Conservation (phyloP, 2,329 filamentous ascomycete genomes). For the Aspergillus phoenicis region DNA sequence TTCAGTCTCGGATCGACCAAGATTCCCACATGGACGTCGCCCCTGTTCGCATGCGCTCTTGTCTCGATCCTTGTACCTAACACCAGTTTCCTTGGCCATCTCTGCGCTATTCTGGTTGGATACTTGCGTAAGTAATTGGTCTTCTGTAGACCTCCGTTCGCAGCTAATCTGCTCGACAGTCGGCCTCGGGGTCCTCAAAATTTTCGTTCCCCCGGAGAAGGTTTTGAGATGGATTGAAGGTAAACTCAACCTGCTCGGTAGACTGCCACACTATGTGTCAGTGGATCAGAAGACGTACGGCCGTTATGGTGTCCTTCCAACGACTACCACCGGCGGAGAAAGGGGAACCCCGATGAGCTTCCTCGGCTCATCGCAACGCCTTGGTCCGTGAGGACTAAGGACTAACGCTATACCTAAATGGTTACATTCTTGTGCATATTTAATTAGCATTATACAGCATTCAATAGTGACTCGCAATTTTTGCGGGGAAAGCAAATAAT, state of each 20-base stretch:
- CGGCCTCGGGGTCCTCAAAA: slow-evolving; percentile 84
- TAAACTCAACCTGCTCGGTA: slow-evolving; percentile 79
- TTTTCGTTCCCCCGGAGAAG: slow-evolving; percentile 87
- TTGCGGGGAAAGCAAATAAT: slow-evolving; percentile 15
- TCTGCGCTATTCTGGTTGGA: slow-evolving; percentile 80
- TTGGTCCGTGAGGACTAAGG: slow-evolving; percentile 62
- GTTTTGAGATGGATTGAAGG: slow-evolving; percentile 83
- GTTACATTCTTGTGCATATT: slow-evolving; percentile 38
- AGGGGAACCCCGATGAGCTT: slow-evolving; percentile 58
- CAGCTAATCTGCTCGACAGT: slow-evolving; percentile 50
- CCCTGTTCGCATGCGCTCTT: slow-evolving; percentile 74
- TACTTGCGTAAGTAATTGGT: slow-evolving; percentile 70
- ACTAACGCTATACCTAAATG: neutral
- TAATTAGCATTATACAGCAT: slow-evolving; percentile 17
- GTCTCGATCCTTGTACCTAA: slow-evolving; percentile 76
- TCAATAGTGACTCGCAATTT: slow-evolving; percentile 16
- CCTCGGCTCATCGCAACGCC: slow-evolving; percentile 64
- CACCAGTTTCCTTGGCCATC: slow-evolving; percentile 82
- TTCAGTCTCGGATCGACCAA: slow-evolving; percentile 60
- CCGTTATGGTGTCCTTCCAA: slow-evolving; percentile 83
- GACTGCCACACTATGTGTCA: slow-evolving; percentile 88
- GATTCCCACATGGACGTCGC: slow-evolving; percentile 91
- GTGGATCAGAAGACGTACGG: slow-evolving; percentile 96
- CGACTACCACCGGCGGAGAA: slow-evolving; percentile 41
- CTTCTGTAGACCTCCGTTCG: neutral